Conservation (phyloP, 2,329 filamentous ascomycete genomes). For the Colletotrichum spaethianum region DNA sequence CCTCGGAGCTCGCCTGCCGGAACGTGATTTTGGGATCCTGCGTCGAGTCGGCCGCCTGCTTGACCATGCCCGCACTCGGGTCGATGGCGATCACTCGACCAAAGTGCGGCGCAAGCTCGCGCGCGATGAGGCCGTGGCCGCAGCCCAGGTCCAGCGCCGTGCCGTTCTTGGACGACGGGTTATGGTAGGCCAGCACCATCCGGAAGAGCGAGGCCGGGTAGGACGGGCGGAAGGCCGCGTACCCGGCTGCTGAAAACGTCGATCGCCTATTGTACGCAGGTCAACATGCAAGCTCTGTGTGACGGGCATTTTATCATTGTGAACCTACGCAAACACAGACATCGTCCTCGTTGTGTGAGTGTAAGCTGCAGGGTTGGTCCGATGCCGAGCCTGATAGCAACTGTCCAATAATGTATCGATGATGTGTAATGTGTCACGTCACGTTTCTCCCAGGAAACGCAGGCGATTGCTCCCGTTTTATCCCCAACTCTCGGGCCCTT, state of each 20-base stretch:
- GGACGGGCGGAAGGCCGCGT: conserved; percentile 71
- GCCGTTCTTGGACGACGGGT: conserved; percentile 48
- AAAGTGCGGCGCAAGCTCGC: conserved; percentile 68
- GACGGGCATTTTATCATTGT: no score
- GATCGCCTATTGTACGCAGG: conserved; percentile 59
- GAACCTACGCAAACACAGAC: conserved; percentile 64
- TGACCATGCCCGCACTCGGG: conserved; percentile 70
- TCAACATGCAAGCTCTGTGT: not conserved
- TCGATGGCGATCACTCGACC: conserved; percentile 66
- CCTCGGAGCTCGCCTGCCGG: conserved; percentile 66
- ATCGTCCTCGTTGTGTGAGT: conserved; percentile 48
- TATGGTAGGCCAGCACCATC: conserved; percentile 68
- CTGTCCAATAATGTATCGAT: conserved; percentile 8
- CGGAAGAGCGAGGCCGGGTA: conserved; percentile 71
- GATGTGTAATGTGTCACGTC: conserved; percentile 11
- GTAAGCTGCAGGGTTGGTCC: not conserved
- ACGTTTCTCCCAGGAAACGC: not conserved
- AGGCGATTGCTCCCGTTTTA: conserved; percentile 6
- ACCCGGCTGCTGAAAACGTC: conserved; percentile 69
- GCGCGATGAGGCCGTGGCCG: conserved; percentile 72
- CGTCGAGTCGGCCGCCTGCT: conserved; percentile 61
- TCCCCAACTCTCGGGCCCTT: not conserved
- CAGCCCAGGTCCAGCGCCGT: conserved; percentile 72
- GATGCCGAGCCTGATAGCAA: not conserved
- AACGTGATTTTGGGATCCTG: conserved; percentile 62